Evolutionary conservation across 140 eudicot genomes (phyloP), one percentile per base, ranked within the genome.

Genomic region (Cichorium intybus): DNA sequence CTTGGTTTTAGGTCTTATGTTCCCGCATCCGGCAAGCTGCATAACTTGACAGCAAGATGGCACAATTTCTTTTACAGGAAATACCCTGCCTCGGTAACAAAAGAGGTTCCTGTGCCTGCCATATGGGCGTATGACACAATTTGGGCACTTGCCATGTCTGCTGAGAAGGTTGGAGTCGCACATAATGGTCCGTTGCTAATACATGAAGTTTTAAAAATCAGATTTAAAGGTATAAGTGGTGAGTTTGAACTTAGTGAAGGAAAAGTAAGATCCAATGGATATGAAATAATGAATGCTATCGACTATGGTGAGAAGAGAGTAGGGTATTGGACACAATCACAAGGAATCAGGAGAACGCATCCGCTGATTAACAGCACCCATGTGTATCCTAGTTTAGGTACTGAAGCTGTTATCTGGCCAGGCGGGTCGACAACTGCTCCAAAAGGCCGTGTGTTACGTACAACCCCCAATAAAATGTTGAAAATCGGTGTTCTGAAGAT

Each of bases 241-340:
- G 75, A 62, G 46, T 83, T 75, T 66, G 28, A 17, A 3, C 54
- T 86, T 4, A 29, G 24, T 1, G 55, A 77, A 62, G 56, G 79
- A 48, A 33, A 51, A 60, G 1, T 82, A 21, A 31, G 55, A 41
- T 43, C 75, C 9, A 63, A 67, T 9, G 62, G 72, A 22, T 79
- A 43, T 57, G 80, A 73, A 71, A 70, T 85, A 14, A 43, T 85
- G 10, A 79, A 80, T 73, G 76, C 78, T 6, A 59, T 80, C 8
- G 72, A 79, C 2, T 48, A 46, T 41, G 75, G 57, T n/a, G 82
- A 74, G 48, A 71, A 61, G 64, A 72, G 60, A 67, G 78, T 85
- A 8, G 89, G 95, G 33, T 79, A 66, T 39, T 85, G 95, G 95
- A 79, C 81, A 31, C 7, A 14, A 4, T 52, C 70, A 1, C 10